Base-by-base conservation (phyloP, 2,329 filamentous ascomycete species). In the Calonectria ilicicola region DNA sequence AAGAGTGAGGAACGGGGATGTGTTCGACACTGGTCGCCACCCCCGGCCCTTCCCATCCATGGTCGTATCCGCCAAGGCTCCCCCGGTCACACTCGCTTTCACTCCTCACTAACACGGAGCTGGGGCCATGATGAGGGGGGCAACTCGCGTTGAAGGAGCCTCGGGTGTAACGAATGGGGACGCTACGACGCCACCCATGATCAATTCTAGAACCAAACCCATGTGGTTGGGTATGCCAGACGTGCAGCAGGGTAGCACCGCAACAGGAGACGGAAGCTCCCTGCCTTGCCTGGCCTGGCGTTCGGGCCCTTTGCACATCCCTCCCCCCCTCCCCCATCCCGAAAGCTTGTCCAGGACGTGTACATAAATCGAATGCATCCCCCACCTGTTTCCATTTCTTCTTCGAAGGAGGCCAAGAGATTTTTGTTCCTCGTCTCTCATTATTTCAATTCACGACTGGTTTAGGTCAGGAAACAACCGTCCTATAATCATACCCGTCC, bases 181-280 rank as follows among this genome's bases (percentile, higher is more conserved):
- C 60, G 65, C 47, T 64, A 53, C 49, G 49, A 51, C 51, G 44
- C 44, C 26, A 49, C 27, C 63, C 58, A 67, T 32, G 68, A 56
- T 53, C 60, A 47, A 68, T 71, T 73, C 72, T 72, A 72, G 68
- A 73, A 72, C 72, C 51, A 46, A 32, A 65, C 46, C 69, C 69
- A 72, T 72, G 29, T 58, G 29, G 58, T 68, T 65, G 69, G 66
- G 65, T 60, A 64, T 58, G 23, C 56, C 29, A 46, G 46, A 42
- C 40, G 44, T 44, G 29, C 51, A 44, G 60, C 42, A 60, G 38
- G n/a, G 65, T 58, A 38, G 23, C 42, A 67, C 65, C 47, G 23
- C 49, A 56, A 42, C 66, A 68, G 32, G 35, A 47, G 62, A 42
- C 51, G 63, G 35, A 47, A 64, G 65, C 53, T 72, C 64, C 65